phyloP scores from a whole-genome alignment of 768 basidiomycete species.

The Boletus insuetus region DNA sequence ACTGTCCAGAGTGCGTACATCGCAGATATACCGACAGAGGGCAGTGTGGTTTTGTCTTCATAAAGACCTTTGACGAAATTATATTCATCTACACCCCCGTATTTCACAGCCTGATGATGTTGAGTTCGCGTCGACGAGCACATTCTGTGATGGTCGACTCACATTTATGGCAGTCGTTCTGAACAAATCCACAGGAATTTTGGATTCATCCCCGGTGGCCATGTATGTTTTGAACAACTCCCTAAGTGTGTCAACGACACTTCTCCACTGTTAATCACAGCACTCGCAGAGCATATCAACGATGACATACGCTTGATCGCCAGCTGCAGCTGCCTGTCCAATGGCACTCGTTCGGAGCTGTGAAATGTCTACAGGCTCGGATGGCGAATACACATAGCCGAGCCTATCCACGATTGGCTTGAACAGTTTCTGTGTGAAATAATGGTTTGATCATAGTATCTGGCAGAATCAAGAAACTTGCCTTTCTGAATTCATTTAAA shows the following conservation, averaged over 20 bases:
- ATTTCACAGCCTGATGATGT: constrained; percentile 55
- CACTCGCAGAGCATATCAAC: neutral
- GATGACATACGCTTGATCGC: constrained; percentile 37
- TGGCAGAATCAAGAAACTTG: constrained; percentile 31
- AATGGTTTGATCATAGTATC: neutral
- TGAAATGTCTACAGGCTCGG: constrained; percentile 65
- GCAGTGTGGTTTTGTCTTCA: constrained; percentile 71
- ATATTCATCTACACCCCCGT: constrained; percentile 75
- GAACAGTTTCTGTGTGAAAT: constrained; percentile 51
- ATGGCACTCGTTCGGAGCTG: constrained; percentile 78
- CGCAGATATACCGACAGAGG: constrained; percentile 59
- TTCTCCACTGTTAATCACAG: constrained; percentile 27
- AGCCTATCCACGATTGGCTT: constrained; percentile 73
- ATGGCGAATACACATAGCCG: constrained; percentile 68
- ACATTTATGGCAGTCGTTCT: constrained; percentile 52
- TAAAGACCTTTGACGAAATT: constrained; percentile 67
- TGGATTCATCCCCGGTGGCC: constrained; percentile 69
- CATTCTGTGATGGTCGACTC: constrained; percentile 16
- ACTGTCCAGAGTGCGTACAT: constrained; percentile 44
- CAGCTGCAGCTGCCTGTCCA: constrained; percentile 46
- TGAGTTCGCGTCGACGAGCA: constrained; percentile 1
- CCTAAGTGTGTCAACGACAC: constrained; percentile 71
- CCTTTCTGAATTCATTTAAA: constrained; percentile 60
- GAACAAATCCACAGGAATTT: constrained; percentile 79
- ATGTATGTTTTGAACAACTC: constrained; percentile 69